Base-by-base conservation (phyloP, 148 eudicot species). In the Cornus suecica region DNA sequence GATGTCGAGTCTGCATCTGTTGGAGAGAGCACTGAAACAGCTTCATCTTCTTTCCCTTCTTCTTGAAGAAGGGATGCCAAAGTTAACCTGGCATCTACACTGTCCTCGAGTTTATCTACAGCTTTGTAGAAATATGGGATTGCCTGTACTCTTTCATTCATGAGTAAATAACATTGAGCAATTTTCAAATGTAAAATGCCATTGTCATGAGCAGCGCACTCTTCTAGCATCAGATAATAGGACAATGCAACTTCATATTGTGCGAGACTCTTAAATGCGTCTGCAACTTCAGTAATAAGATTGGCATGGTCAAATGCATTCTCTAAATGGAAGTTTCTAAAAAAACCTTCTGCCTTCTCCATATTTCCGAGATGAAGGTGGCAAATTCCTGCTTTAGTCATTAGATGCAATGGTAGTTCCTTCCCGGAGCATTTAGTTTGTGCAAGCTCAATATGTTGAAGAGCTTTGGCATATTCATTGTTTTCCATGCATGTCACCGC, bases 321-420 rank as follows among this genome's bases (percentile, higher is more conserved):
- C 66, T 74, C 77, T 67, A 28, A 68, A 61, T 77, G 80, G 78
- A 87, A 65, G 67, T n/a, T 66, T 70, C 76, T 73, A 80, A 87
- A 87, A 82, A 82, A 80, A 66, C 45, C 86, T 86, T 87, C 81
- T 69, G 90, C 87, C 77, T 82, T 78, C n/a, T 84, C 86, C 69
- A 84, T 51, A 73, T 80, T 70, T 41, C 85, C 83, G 73, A 82
- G 87, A 80, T 82, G 77, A 58, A 80, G 80, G 68, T 82, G 82
- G 54, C 90, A 84, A 58, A 87, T 87, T 72, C 90, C 90, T 82
- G 80, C 83, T 78, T 80, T 80, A 65, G 83, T 60, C 3, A 76
- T 78, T 34, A 87, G 71, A 76, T 74, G 54, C 56, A 80, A 70
- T 6, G 83, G 90, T 26, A 75, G 48, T 72, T 80, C 85, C 62